A percentile compares a stretch with the other conserved stretches of the same genome.
These are phyloP conservation scores for Uromyces viciae-fabae DNA, from an alignment of 1,284 basidiomycete genomes.

Conservation along the genomic window DNA sequence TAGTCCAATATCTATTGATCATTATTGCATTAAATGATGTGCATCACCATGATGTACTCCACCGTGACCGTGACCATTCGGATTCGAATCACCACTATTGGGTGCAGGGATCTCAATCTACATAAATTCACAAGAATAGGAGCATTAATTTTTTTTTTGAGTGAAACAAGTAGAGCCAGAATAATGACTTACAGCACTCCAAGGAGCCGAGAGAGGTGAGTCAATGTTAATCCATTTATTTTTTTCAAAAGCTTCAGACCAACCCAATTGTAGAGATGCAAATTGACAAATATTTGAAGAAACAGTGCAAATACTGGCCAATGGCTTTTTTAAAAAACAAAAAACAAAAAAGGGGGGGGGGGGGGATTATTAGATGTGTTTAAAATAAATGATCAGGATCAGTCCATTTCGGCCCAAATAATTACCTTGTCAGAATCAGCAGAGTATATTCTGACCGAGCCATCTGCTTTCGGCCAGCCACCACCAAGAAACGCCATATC, in stretches of 20 bases:
- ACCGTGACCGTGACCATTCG: constrained; percentile 23
- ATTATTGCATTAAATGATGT: not conserved
- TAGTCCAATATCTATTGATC: not conserved
- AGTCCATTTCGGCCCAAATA: no score
- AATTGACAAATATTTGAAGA: constrained; percentile 45
- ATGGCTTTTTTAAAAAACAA: constrained; percentile 10
- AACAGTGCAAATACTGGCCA: constrained; percentile 42
- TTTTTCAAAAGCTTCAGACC: constrained; percentile 29
- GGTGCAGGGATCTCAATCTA: constrained; percentile 38
- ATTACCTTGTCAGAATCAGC: constrained; percentile 17
- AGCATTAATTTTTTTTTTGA: not conserved
- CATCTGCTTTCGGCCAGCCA: constrained; percentile 21
- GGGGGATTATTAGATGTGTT: not conserved
- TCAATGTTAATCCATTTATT: constrained; percentile 39
- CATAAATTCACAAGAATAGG: not conserved
- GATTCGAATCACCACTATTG: constrained; percentile 31
- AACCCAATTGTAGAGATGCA: constrained; percentile 36
- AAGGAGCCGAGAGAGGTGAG: constrained; percentile 5
- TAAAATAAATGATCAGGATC: not conserved
- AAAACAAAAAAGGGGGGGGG: no score
- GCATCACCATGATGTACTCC: not conserved
- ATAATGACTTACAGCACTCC: constrained; percentile 30
- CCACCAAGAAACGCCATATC: constrained; percentile 42
- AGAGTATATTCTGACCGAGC: not conserved
- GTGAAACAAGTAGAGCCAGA: not conserved